Evolutionary conservation across 106 monocot species (phyloP), one percentile per base, ranked within the genome.

Genomic region (Phalaenopsis equestris): DNA sequence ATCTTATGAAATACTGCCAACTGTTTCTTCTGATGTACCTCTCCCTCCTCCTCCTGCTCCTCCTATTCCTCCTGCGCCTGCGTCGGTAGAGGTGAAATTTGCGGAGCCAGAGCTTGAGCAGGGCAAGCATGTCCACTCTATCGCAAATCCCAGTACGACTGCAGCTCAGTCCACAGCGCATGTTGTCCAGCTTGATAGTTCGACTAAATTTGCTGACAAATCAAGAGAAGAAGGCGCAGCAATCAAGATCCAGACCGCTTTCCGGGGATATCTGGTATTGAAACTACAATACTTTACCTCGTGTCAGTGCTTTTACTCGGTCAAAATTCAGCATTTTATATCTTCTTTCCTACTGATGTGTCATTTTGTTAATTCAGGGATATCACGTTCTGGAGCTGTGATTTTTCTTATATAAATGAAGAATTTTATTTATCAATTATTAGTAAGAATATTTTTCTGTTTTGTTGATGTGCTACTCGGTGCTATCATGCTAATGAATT

Each of bases 191-290:
- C 42, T 41, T 42, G 6, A 41, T 19, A 42, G 42, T 18, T 24
- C 73, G 14, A 90, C 84, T 10, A 87, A 75, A 55, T 45, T 82
- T 55, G n/a, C 84, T 16, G 82, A 49, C 6, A 90, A 70, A 37
- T 87, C 91, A 6, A 92, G 56, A 45, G 90, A 90, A 73, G 70
- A 70, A 70, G 5, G 30, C 17, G 73, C 73, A 4, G 73, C 73
- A 74, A 74, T 74, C 42, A 74, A 42, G 73, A 74, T 74, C 73
- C 73, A 74, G 73, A 74, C 73, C 1, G 73, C 73, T 42, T 74
- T 74, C 11, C 41, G 73, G 30, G 73, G 73, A 42, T 74, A 74
- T 38, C 73, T 74, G 42, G 73, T 74, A 72, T 38, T 37, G 12
- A 11, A 43, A 43, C 15, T 74, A 1, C 4, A 42, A 74, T 3